Evolutionary conservation across 208 protist species (phyloP), one percentile per base, ranked within the genome.

Genomic region (Leishmania mexicana): DNA sequence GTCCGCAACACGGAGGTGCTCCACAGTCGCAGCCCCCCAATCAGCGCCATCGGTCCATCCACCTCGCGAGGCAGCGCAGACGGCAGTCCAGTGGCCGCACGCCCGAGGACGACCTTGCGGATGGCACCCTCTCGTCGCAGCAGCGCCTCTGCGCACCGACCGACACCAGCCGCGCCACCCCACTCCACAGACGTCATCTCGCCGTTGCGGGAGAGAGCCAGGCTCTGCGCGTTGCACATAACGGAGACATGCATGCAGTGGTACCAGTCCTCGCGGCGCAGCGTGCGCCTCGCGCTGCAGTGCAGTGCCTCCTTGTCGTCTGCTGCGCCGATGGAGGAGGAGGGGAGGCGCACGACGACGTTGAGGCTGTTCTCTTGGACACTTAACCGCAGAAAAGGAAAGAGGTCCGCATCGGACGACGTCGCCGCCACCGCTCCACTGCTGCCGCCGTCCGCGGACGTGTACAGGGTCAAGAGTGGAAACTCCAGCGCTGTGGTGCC

Each of bases 181-280:
- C 80, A 80, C 65, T 82, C 83, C 28, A 76, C 85, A 67, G 79
- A 81, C 31, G 78, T 73, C 42, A 83, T 60, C 67, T 88, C 85
- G 28, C 85, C 85, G 49, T 81, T 84, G 67, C 81, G 80, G 64
- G 80, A 71, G 60, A 88, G 42, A 60, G 81, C 79, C 65, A 88
- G 75, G 21, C 85, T 75, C 28, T 83, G 57, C 21, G 81, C 75
- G 71, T 77, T 83, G 73, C 77, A 79, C 51, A 88, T 82, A 21
- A 88, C 62, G 24, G 81, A 81, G 58, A 88, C 85, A 67, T 88
- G 85, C 81, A 88, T 88, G 78, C 81, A 88, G 78, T 76, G 81
- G 53, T 88, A 75, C 85, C 85, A 88, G 78, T 88, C 81, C 76
- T 88, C 81, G 54, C 67, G 83, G 35, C 83, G 78, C 75, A 86